Evolutionary conservation across 768 basidiomycete genomes (phyloP).

Genomic region (Lanmaoa rubissima): DNA sequence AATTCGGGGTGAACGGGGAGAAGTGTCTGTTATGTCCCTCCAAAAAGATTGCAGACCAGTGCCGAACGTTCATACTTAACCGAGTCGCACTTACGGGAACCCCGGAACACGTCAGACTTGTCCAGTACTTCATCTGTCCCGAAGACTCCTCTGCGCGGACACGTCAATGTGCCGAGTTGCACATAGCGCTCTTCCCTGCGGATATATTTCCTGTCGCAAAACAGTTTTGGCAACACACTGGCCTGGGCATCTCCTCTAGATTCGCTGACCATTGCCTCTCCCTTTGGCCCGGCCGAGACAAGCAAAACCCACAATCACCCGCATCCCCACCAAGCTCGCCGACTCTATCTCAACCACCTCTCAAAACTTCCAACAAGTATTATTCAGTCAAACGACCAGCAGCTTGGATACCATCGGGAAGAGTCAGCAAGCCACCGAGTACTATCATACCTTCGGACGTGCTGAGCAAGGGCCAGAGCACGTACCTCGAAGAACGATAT

Average conservation of each 20-base stretch:
- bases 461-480: constrained; percentile 58
- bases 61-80: constrained; percentile 66
- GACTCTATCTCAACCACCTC: constrained; percentile 31
- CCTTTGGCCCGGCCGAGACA: constrained; percentile 52
- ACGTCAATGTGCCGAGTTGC: constrained; percentile 55
- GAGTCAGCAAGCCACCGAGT: constrained; percentile 3
- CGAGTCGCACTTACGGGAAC: constrained; percentile 44
- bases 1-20: constrained; percentile 72
- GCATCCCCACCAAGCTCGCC: constrained; percentile 26
- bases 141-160: constrained; percentile 39
- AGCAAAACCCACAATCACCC: constrained; percentile 20
- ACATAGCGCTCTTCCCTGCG: constrained; percentile 77
- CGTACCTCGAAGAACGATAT: constrained; percentile 92
- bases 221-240: constrained; percentile 96
- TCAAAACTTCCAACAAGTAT: constrained; percentile 54
- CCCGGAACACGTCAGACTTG: constrained; percentile 50
- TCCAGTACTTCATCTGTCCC: constrained; percentile 71
- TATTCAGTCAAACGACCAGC: constrained; percentile 41
- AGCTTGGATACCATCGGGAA: constrained; percentile 6
- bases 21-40: constrained; percentile 79
- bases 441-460: constrained; percentile 36
- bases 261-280: constrained; percentile 80
- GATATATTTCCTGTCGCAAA: constrained; percentile 66
- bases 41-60: constrained; percentile 66
- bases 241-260: constrained; percentile 86